Evolutionary conservation across 2,329 filamentous ascomycete genomes (phyloP).

Genomic region (Cercospora beticola): DNA sequence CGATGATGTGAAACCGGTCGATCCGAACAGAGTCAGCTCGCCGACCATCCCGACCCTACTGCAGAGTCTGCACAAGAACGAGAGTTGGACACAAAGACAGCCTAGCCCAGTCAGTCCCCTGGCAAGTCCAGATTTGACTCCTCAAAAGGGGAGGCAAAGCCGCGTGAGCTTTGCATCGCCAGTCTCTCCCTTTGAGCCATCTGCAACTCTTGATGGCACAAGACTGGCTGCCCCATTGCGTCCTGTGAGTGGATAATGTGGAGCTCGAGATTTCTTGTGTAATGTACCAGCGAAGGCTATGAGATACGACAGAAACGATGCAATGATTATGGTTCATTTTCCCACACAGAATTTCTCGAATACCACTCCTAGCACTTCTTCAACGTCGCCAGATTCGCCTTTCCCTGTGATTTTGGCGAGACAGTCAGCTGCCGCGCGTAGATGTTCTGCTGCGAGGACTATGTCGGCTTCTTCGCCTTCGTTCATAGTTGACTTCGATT

Average conservation of each 20-base stretch:
- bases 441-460: conserved; percentile 83
- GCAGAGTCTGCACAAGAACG: not conserved
- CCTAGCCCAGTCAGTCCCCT: conserved; percentile 8
- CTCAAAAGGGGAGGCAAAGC: not conserved
- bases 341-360: conserved; percentile 75
- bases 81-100: not conserved
- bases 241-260: not conserved
- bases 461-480: conserved; percentile 65
- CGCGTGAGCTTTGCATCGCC: conserved; percentile 7
- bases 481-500: not conserved
- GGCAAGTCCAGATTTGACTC: not conserved
- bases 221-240: not conserved
- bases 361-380: conserved; percentile 92
- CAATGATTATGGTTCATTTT: conserved; percentile 32
- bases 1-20: not conserved
- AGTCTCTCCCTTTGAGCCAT: not conserved
- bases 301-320: not conserved
- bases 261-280: not conserved
- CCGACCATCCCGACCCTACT: conserved; percentile 5
- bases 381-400: conserved; percentile 83
- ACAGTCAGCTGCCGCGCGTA: conserved; percentile 75
- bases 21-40: conserved; percentile 10
- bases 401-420: conserved; percentile 85
- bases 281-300: not conserved
- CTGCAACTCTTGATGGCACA: not conserved